phyloP scores from a whole-genome alignment of 192 early-diverging fungal genomes.

The Backusella mclennaniae region DNA sequence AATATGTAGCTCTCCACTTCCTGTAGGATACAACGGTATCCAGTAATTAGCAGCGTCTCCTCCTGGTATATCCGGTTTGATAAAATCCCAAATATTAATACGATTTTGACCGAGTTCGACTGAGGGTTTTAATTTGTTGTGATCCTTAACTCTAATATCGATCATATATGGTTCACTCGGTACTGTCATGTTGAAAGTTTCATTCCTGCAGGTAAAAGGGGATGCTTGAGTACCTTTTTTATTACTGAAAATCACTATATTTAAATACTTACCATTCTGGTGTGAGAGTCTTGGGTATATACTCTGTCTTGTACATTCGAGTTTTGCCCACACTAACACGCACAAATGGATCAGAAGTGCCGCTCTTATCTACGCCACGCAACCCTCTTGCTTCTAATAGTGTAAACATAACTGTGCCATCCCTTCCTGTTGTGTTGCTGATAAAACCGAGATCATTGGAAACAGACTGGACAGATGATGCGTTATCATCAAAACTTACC shows the following conservation, averaged over 20 bases:
- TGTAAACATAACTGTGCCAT: slow-evolving; percentile 31
- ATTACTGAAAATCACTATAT: background rate
- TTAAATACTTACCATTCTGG: slow-evolving; percentile 30
- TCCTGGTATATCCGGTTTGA: slow-evolving; percentile 10
- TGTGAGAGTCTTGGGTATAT: slow-evolving; percentile 24
- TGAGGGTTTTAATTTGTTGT: slow-evolving; percentile 12
- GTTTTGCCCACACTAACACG: slow-evolving; percentile 18
- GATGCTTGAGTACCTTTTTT: background rate
- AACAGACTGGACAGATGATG: background rate
- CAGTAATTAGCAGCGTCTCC: slow-evolving; percentile 9
- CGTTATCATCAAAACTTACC: background rate
- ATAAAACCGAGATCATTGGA: background rate
- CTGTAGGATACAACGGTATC: slow-evolving; percentile 23
- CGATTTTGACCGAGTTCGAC: slow-evolving; percentile 23
- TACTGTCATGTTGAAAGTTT: slow-evolving; percentile 7
- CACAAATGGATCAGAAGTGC: slow-evolving; percentile 26
- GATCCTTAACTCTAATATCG: slow-evolving; percentile 31
- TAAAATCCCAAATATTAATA: slow-evolving; percentile 30
- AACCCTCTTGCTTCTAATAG: slow-evolving; percentile 50
- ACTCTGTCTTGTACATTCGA: slow-evolving; percentile 22
- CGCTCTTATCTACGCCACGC: slow-evolving; percentile 51
- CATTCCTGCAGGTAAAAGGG: slow-evolving; percentile 13
- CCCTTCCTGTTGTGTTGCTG: slow-evolving; percentile 7
- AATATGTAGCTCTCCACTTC: slow-evolving; percentile 21
- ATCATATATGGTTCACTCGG: slow-evolving; percentile 10